Conservation (phyloP, 2,329 filamentous ascomycete species). For the Phialophora verrucosa region DNA sequence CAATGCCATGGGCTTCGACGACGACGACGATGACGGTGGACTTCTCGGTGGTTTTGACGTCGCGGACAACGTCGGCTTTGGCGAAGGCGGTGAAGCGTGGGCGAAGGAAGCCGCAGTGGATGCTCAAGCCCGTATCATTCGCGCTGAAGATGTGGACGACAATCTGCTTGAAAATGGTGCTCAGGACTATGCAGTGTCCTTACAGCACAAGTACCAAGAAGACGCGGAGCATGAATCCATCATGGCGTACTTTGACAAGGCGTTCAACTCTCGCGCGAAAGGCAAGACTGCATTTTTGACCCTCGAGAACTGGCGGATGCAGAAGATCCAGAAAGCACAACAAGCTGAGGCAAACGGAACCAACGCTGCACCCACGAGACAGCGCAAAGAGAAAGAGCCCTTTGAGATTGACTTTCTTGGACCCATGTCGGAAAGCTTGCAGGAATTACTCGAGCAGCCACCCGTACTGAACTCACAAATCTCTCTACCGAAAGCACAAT, state of each 20-base stretch:
- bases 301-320: constrained; percentile 98
- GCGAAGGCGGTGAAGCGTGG: constrained; percentile 95
- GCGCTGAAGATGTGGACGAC: constrained; percentile 58
- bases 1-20: constrained; percentile 79
- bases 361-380: constrained; percentile 53
- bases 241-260: constrained; percentile 96
- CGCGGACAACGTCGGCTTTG: constrained; percentile 78
- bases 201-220: constrained; percentile 72
- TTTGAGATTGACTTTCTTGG: constrained; percentile 92
- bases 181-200: constrained; percentile 78
- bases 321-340: constrained; percentile 78
- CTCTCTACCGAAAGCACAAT: constrained; percentile 87
- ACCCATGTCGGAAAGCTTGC: constrained; percentile 71
- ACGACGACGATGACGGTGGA: constrained; percentile 77
- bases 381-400: constrained; percentile 91
- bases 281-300: constrained; percentile 86
- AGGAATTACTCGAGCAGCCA: constrained; percentile 79
- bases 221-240: constrained; percentile 81
- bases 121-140: constrained; percentile 80
- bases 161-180: constrained; percentile 64
- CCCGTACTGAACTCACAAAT: constrained; percentile 81
- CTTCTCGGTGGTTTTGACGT: constrained; percentile 65
- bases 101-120: constrained; percentile 85
- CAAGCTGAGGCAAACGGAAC: constrained; percentile 48
- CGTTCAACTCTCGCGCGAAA: constrained; percentile 64